Evolutionary conservation across 768 basidiomycete species (phyloP), one percentile per base, ranked within the genome.

Genomic region (Amyloporia xantha): DNA sequence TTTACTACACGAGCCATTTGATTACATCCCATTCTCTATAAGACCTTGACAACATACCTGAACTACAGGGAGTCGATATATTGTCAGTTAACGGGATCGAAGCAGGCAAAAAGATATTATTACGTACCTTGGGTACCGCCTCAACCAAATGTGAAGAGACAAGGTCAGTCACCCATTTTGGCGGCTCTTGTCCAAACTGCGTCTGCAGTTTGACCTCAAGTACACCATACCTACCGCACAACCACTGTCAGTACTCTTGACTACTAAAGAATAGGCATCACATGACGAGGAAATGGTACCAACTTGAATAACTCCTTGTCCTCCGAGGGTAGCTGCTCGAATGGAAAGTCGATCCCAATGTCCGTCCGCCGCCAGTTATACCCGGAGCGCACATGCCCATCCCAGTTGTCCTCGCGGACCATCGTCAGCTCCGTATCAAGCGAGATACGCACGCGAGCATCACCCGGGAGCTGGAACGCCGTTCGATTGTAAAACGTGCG

Each of bases 401-500:
- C 94, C 90, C 94, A 98, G 61, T 96, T 90, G 61, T 98, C 96
- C 67, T 99, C 96, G 53, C 96, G 79, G 46, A 96, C 66, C 78
- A 99, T 84, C 3, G 90, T 86, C 27, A 99, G 78, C 64, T 97
- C 91, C 0, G 96, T 99, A 62, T 99, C 96, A 51, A 99, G 82
- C 15, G 96, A 98, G 52, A 99, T 97, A 44, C 96, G 92, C 30
- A 99, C 96, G 44, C 91, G 82, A n/a, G 93, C 95, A 62, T 99
- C 95, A 19, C 95, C 95, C 7, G 96, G 96, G 20, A 99, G 79
- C 68, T 99, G 96, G 76, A 99, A 99, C 1, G 96, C 96, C 12
- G 96, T 98, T 36, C 96, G 87, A 62, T 97, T 96, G 71, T 98
- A 99, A 70, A 97, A 99, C 7, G 94, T 91, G 17, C 95, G 79